phyloP scores from a whole-genome alignment of 1,284 basidiomycete species.

The Phylloporus sp. region DNA sequence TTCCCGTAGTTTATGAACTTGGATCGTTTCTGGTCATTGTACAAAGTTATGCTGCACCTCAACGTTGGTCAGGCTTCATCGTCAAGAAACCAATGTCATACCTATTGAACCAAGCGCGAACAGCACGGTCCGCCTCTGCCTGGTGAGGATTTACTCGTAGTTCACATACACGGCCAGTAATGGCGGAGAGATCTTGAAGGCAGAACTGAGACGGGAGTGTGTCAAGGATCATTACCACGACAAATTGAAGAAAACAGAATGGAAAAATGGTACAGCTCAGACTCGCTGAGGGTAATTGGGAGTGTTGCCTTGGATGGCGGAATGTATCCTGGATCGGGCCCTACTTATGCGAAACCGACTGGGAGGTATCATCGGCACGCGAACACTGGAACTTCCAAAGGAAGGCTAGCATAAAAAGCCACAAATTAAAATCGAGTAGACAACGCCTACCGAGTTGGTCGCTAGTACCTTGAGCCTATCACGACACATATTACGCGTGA shows the following conservation, averaged over 20 bases:
- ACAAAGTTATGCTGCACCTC: slow-evolving; percentile 33
- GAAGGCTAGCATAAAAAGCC: slow-evolving; percentile 34
- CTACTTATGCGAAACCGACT: slow-evolving; percentile 37
- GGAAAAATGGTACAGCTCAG: slow-evolving; percentile 28
- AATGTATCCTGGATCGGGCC: slow-evolving; percentile 8
- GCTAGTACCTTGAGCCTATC: slow-evolving; percentile 32
- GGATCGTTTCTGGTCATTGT: slow-evolving; percentile 37
- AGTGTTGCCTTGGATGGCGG: slow-evolving; percentile 10
- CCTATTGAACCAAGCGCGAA: slow-evolving; percentile 38
- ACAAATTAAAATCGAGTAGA: slow-evolving; percentile 32
- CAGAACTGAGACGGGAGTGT: slow-evolving; percentile 37
- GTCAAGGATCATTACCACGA: slow-evolving; percentile 26
- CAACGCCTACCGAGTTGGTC: slow-evolving; percentile 32
- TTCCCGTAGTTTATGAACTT: slow-evolving; percentile 43
- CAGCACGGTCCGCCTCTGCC: slow-evolving; percentile 36
- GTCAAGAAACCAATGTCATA: slow-evolving; percentile 3
- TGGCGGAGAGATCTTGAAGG: slow-evolving; percentile 37
- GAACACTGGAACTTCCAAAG: slow-evolving; percentile 25
- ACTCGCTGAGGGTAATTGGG: slow-evolving; percentile 27
- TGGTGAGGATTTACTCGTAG: slow-evolving; percentile 35
- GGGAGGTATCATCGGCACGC: slow-evolving; percentile 22
- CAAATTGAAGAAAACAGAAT: slow-evolving; percentile 15
- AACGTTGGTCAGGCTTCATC: background rate
- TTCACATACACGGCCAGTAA: slow-evolving; percentile 42
- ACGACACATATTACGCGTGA: slow-evolving; percentile 39